Evolutionary conservation across 1,284 basidiomycete species (phyloP).

Genomic region (Cutaneotrichosporon dermatis): DNA sequence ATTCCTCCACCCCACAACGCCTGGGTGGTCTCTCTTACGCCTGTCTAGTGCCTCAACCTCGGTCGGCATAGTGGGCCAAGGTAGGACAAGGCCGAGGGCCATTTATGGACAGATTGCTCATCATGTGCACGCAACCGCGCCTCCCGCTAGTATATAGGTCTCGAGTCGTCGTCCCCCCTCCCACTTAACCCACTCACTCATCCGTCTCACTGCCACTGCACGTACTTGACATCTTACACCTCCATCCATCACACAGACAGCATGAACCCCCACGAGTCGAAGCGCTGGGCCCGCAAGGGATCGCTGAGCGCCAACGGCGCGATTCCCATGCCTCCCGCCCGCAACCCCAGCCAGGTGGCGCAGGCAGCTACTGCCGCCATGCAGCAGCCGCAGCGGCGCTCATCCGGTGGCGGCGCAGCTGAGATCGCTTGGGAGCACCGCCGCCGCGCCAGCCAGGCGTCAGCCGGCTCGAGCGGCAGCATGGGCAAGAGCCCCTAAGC

Average conservation of each 20-base stretch:
- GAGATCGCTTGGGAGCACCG: constrained; percentile 1
- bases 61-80: no score
- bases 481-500: constrained; percentile 2
- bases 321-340: constrained; percentile 1
- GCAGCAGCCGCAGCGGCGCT: neutral
- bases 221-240: no score
- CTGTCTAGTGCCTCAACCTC: no score
- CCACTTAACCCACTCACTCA: no score
- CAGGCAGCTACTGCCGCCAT: neutral
- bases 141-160: no score
- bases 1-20: no score
- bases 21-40: no score
- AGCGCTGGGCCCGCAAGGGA: neutral
- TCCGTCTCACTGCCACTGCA: no score
- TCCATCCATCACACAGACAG: neutral
- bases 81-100: no score
- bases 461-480: neutral
- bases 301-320: neutral
- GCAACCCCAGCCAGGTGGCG: neutral
- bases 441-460: constrained; percentile 1
- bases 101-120: no score
- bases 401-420: neutral
- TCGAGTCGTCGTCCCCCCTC: no score
- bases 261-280: constrained; percentile 4
- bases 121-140: no score